Percentiles rank a stretch among this genome's conserved stretches.
Evolutionary conservation across 176 grass and related monocot species (phyloP).

Genomic region (Carex cristatella): DNA sequence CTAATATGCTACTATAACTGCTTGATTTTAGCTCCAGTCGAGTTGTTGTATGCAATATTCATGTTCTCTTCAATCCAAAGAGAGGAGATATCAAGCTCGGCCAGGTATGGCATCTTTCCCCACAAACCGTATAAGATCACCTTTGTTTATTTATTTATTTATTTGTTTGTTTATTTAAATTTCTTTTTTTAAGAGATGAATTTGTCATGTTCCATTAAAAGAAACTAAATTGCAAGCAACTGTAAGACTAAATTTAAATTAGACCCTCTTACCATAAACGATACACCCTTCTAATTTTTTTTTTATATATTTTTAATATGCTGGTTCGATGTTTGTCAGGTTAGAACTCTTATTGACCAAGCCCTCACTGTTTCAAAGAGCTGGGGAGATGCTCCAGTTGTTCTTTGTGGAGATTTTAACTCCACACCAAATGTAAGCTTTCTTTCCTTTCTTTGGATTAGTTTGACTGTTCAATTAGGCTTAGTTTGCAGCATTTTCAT

Average conservation of each 20-base stretch:
- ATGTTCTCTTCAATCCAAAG: constrained; percentile 94
- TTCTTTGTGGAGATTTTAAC: constrained; percentile 98
- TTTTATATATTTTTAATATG: constrained; percentile 2
- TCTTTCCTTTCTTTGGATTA: constrained; percentile 8
- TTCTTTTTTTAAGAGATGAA: neutral
- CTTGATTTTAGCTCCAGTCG: constrained; percentile 34
- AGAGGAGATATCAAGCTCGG: constrained; percentile 96
- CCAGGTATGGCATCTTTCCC: constrained; percentile 41
- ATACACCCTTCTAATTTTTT: neutral
- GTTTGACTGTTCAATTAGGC: neutral
- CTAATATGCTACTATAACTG: neutral
- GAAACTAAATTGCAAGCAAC: constrained; percentile 16
- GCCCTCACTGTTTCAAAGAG: constrained; percentile 62
- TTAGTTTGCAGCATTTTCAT: neutral
- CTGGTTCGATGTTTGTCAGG: constrained; percentile 40
- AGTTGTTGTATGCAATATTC: constrained; percentile 83
- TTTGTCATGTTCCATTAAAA: neutral
- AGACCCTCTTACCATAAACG: neutral
- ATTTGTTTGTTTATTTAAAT: neutral
- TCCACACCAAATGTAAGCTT: constrained; percentile 65
- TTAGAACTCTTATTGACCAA: constrained; percentile 80
- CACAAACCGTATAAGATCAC: neutral
- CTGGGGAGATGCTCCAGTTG: constrained; percentile 81
- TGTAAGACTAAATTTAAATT: constrained; percentile 10
- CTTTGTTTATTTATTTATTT: neutral